Percentiles rank a stretch among this genome's conserved stretches.
These are phyloP conservation scores for Ocimum tenuiflorum DNA, from an alignment of 257 asterid genomes.

Conservation along the genomic window DNA sequence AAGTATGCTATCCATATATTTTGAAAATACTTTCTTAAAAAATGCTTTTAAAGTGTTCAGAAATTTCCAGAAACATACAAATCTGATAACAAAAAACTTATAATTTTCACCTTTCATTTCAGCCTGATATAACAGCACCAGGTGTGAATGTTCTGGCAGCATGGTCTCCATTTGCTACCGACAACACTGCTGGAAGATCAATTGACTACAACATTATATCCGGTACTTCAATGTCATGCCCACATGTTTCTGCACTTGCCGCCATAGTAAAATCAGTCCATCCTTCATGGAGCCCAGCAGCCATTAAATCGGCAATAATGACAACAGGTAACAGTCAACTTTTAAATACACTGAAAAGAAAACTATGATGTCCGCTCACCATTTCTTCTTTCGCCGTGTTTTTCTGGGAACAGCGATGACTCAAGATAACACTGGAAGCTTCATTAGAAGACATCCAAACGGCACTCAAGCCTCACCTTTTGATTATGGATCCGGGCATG, in stretches of 20 bases:
- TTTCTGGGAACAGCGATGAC: constrained; percentile 27
- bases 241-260: constrained; percentile 57
- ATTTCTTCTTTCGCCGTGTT: background rate
- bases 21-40: background rate
- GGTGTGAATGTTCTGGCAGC: constrained; percentile 57
- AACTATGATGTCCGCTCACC: background rate
- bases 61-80: background rate
- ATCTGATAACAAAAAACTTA: background rate
- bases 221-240: constrained; percentile 65
- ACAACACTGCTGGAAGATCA: constrained; percentile 34
- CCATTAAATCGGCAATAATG: constrained; percentile 56
- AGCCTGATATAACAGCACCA: constrained; percentile 63
- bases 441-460: constrained; percentile 40
- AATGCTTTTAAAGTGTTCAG: background rate
- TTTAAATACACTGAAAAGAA: background rate
- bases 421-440: constrained; percentile 34
- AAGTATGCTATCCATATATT: constrained; percentile 23
- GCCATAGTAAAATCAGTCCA: constrained; percentile 47
- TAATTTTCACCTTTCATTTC: constrained; percentile 17
- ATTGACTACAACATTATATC: constrained; percentile 42
- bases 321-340: constrained; percentile 42
- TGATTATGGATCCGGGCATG: constrained; percentile 54
- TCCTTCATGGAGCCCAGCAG: constrained; percentile 62
- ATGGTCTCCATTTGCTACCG: constrained; percentile 49
- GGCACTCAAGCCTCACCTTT: constrained; percentile 39